A percentile compares a stretch with the other conserved stretches of the same genome.
Evolutionary conservation across 2,329 filamentous ascomycete species (phyloP).

Genomic region (Neonectria neomacrospora): DNA sequence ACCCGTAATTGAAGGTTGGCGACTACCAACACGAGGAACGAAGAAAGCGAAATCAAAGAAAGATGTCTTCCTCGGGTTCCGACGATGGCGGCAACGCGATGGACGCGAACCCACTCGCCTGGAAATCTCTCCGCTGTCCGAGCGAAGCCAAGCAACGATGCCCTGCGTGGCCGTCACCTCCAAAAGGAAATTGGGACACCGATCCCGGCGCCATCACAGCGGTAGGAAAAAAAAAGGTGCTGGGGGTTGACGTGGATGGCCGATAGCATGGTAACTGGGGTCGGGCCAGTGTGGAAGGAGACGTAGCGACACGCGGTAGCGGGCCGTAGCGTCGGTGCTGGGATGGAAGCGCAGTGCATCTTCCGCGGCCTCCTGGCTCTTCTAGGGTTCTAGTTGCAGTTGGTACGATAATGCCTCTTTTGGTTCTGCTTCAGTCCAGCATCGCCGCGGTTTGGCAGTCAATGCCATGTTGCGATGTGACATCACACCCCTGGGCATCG

Average conservation of each 20-base stretch:
- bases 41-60: too few relatives aligned
- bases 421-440: not conserved
- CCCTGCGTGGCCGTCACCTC: slow-evolving; percentile 5
- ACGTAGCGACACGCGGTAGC: slow-evolving; percentile 3
- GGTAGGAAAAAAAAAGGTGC: not conserved
- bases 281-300: slow-evolving; percentile 1
- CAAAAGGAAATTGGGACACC: not conserved
- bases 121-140: not conserved
- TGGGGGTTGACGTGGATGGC: not conserved
- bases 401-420: not conserved
- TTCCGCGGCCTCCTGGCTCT: not conserved
- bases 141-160: slow-evolving; percentile 4
- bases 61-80: not conserved
- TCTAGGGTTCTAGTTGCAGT: too few relatives aligned
- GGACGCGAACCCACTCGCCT: not conserved
- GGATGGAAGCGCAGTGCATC: not conserved
- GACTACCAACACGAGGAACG: not conserved
- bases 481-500: not conserved
- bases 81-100: not conserved
- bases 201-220: not conserved
- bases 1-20: not conserved
- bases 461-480: not conserved
- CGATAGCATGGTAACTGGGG: not conserved
- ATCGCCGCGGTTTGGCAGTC: not conserved
- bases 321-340: not conserved